These are phyloP conservation scores for Kwoniella newhampshirensis DNA, from an alignment of 768 basidiomycete species.

Conservation along the genomic window DNA sequence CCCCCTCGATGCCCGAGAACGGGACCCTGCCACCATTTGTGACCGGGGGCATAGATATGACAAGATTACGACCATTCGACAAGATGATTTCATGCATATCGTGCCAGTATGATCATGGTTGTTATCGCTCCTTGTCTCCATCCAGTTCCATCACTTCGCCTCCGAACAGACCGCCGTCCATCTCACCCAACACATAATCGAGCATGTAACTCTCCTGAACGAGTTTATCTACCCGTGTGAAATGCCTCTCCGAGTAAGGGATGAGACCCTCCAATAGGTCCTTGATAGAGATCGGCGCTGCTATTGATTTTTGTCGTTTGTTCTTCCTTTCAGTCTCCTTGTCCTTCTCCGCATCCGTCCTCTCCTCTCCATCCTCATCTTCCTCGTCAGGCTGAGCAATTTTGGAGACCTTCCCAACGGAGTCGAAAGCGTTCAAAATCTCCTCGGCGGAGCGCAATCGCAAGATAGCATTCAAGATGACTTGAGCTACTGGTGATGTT, in stretches of 20 bases:
- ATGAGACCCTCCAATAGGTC: conserved; percentile 78
- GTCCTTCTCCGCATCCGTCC: conserved; percentile 25
- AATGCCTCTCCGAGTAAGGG: conserved; percentile 93
- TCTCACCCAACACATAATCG: conserved; percentile 63
- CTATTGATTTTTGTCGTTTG: conserved; percentile 6
- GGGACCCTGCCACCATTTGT: no score
- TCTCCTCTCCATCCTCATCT: conserved; percentile 22
- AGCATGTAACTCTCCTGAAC: conserved; percentile 95
- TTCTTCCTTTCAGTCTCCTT: conserved; percentile 3
- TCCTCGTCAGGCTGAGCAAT: conserved; percentile 9
- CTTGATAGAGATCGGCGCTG: conserved; percentile 15
- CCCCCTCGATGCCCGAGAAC: no score
- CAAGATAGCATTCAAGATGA: conserved; percentile 74
- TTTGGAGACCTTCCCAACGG: conserved; percentile 19
- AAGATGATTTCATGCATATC: no score
- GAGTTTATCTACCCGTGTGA: conserved; percentile 75
- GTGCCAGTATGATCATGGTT: no score
- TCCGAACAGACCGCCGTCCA: conserved; percentile 51
- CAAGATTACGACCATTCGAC: no score
- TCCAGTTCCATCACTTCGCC: conserved; percentile 43
- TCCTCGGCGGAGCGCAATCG: conserved; percentile 74
- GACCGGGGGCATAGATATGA: no score
- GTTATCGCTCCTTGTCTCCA: neutral
- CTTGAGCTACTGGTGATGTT: conserved; percentile 80
- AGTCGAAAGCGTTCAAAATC: conserved; percentile 65